phyloP scores from a whole-genome alignment of 1,284 basidiomycete species.

The Melampsora occidentalis region DNA sequence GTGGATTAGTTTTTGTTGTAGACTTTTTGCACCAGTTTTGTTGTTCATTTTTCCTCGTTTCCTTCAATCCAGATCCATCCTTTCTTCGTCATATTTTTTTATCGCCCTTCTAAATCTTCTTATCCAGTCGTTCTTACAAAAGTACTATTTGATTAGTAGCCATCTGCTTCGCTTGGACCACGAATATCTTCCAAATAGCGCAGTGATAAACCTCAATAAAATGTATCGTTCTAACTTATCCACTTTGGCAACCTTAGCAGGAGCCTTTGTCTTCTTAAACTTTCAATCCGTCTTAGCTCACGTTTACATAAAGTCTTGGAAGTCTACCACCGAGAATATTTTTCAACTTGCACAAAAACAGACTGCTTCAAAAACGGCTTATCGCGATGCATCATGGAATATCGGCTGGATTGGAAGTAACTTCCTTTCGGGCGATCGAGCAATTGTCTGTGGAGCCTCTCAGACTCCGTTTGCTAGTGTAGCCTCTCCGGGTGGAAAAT shows the following conservation, averaged over 20 bases:
- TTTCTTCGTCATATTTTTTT: background rate
- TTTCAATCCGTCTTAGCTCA: conserved; percentile 1
- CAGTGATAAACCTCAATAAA: background rate
- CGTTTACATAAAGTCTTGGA: conserved; percentile 36
- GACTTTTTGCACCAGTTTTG: background rate
- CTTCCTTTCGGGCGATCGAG: conserved; percentile 27
- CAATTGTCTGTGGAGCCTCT: conserved; percentile 35
- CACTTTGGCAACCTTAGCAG: background rate
- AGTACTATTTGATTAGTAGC: background rate
- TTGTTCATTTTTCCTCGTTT: background rate
- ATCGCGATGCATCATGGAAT: conserved; percentile 25
- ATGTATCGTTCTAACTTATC: conserved; percentile 4
- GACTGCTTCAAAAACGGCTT: conserved; percentile 24
- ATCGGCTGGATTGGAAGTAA: conserved; percentile 41
- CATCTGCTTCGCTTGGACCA: background rate
- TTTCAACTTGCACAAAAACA: conserved; percentile 36
- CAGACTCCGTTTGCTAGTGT: conserved; percentile 23
- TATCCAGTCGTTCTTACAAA: conserved; percentile 3
- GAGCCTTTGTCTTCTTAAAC: background rate
- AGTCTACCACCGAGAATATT: conserved; percentile 5
- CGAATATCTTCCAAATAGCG: background rate
- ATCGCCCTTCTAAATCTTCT: background rate
- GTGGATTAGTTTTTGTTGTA: background rate
- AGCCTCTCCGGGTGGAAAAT: conserved; percentile 26
- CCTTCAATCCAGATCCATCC: background rate